Evolutionary conservation across 2,329 filamentous ascomycete species (phyloP), one percentile per base, ranked within the genome.

Genomic region (Eutypa lata): DNA sequence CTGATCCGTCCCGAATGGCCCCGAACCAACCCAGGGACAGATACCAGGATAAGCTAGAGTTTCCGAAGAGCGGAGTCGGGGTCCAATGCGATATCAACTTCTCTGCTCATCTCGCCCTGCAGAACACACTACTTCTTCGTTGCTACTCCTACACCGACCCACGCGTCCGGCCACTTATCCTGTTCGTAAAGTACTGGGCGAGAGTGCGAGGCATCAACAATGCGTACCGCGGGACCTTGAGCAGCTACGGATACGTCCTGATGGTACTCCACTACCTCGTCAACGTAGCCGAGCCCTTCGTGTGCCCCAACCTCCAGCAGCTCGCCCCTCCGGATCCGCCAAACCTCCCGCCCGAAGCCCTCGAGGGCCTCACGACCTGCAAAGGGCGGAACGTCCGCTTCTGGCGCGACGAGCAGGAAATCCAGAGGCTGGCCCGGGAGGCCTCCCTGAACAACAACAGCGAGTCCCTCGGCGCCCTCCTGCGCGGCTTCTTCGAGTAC

Each of bases 81-180:
- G 89, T 93, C 14, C 89, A 92, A 66, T 94, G 90, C 67, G 91
- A 96, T 66, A 90, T 97, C 76, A 96, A 96, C 69, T 96, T 96
- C 67, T 88, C 88, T 1, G 91, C 91, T 18, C 84, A 89, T 44
- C 81, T 96, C 3, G 91, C 87, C 2, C 76, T 96, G 3, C 88
- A 94, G 59, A 96, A 96, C 68, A 95, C 91, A 0, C 74, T 83
- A 33, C 82, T 97, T 38, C 80, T 97, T 28, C 84, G 89, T 38
- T 93, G 90, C 68, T 97, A 97, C 71, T 87, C 88, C 2, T 81
- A 83, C 51, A 89, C 88, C 19, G 92, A 97, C 65, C 73, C 82
- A 4, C 86, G 92, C 11, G 90, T 96, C 5, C 81, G 84, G 21
- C 83, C 86, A 2, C 82, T 96, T 73, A 84, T 95, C 1, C 73